Percentiles rank a stretch among this genome's conserved stretches.
phyloP scores from a whole-genome alignment of 2,329 filamentous ascomycete species.

The Pseudocercospora pini-densiflorae region DNA sequence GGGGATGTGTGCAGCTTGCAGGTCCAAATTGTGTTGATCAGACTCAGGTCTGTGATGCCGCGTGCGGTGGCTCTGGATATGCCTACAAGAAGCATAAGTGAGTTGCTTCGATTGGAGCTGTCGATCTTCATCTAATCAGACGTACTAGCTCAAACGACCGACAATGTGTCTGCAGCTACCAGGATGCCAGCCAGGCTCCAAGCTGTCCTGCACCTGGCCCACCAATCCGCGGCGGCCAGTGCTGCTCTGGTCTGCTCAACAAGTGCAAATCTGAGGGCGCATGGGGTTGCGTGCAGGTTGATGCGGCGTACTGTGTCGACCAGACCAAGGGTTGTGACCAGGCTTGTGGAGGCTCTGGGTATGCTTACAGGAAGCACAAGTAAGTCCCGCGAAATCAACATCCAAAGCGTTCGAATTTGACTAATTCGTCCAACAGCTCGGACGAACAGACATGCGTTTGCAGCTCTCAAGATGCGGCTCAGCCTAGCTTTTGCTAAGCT shows the following conservation, averaged over 20 bases:
- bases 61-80: neutral
- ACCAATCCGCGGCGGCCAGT: neutral
- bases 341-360: neutral
- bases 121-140: neutral
- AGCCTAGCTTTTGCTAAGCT: neutral
- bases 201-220: neutral
- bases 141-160: slow-evolving; percentile 7
- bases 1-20: slow-evolving; percentile 12
- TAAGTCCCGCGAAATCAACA: neutral
- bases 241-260: neutral
- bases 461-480: neutral
- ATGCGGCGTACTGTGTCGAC: neutral
- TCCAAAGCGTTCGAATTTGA: no score
- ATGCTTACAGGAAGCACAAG: slow-evolving; percentile 1
- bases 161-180: slow-evolving; percentile 14
- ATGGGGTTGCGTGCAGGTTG: neutral
- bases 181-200: slow-evolving; percentile 6
- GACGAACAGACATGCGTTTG: no score
- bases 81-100: slow-evolving; percentile 14
- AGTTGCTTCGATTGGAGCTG: neutral
- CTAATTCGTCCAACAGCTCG: no score
- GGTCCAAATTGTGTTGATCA: slow-evolving; percentile 14
- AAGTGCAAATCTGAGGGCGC: neutral
- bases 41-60: slow-evolving; percentile 10
- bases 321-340: neutral